phyloP scores from a whole-genome alignment of 768 basidiomycete genomes.

The Stropharia rugosoannulata region DNA sequence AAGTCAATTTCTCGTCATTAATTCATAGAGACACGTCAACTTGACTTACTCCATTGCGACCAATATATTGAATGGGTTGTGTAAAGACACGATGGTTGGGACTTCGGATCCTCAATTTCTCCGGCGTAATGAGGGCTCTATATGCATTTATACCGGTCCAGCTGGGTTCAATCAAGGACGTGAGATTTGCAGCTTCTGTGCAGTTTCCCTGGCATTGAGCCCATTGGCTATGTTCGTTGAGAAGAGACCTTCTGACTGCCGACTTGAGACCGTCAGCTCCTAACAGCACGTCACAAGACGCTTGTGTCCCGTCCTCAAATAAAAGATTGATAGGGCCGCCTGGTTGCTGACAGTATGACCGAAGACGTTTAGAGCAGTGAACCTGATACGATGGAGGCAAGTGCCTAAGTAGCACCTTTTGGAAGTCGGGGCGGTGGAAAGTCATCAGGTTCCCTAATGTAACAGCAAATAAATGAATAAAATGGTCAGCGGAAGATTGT shows the following conservation, averaged over 20 bases:
- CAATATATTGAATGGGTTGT: conserved; percentile 32
- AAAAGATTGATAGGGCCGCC: conserved; percentile 43
- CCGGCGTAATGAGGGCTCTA: conserved; percentile 55
- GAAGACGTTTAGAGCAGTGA: conserved; percentile 57
- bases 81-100: conserved; percentile 49
- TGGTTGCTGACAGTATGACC: conserved; percentile 48
- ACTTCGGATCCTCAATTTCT: conserved; percentile 36
- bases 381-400: conserved; percentile 45
- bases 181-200: conserved; percentile 38
- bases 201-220: conserved; percentile 31
- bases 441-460: conserved; percentile 43
- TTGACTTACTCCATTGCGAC: too few species aligned
- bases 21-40: too few species aligned
- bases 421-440: conserved; percentile 71
- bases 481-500: not conserved
- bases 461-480: too few species aligned
- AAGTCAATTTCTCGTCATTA: too few species aligned
- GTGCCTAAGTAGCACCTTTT: conserved; percentile 50
- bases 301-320: conserved; percentile 62
- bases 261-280: conserved; percentile 74
- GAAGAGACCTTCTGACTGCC: conserved; percentile 40
- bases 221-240: conserved; percentile 35
- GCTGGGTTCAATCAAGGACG: conserved; percentile 45
- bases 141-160: conserved; percentile 65
- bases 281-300: conserved; percentile 63